A percentile compares a stretch with the other conserved stretches of the same genome.
These are phyloP conservation scores for Epichloe baconii DNA, from an alignment of 2,329 filamentous ascomycete species.

Conservation along the genomic window DNA sequence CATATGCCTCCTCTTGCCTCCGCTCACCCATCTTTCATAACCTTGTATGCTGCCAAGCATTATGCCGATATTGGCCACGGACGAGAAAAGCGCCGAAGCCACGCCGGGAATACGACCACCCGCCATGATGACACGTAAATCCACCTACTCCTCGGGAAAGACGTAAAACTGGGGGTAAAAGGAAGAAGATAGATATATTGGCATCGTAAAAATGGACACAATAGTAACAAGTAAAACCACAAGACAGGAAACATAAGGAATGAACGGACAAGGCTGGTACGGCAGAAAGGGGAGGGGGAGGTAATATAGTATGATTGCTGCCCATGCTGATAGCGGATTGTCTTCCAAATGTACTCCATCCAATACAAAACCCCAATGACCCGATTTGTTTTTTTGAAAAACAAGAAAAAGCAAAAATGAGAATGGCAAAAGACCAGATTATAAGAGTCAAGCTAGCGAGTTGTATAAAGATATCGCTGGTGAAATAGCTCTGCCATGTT, in stretches of 20 bases:
- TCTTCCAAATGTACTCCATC: constrained; percentile 28
- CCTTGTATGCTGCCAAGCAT: neutral
- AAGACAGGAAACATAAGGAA: constrained; percentile 4
- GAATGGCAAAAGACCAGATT: neutral
- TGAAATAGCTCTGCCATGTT: neutral
- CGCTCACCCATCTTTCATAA: neutral
- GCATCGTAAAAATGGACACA: constrained; percentile 7
- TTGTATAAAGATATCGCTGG: neutral
- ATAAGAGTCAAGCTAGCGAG: neutral
- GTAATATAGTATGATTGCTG: neutral
- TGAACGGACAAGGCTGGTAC: constrained; percentile 11
- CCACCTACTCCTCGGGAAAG: neutral
- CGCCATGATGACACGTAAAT: too few species aligned
- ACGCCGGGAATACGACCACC: too few species aligned
- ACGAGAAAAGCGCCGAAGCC: neutral
- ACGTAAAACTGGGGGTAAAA: neutral
- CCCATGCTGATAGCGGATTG: constrained; percentile 8
- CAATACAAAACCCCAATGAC: constrained; percentile 21
- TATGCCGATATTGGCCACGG: neutral
- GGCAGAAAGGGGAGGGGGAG: neutral
- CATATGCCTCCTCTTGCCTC: neutral
- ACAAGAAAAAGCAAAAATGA: constrained; percentile 12
- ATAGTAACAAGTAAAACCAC: neutral
- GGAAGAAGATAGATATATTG: neutral
- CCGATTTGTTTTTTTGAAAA: constrained; percentile 10